Evolutionary conservation across 805 yeast species (phyloP).

Genomic region (Yarrowia sp.): DNA sequence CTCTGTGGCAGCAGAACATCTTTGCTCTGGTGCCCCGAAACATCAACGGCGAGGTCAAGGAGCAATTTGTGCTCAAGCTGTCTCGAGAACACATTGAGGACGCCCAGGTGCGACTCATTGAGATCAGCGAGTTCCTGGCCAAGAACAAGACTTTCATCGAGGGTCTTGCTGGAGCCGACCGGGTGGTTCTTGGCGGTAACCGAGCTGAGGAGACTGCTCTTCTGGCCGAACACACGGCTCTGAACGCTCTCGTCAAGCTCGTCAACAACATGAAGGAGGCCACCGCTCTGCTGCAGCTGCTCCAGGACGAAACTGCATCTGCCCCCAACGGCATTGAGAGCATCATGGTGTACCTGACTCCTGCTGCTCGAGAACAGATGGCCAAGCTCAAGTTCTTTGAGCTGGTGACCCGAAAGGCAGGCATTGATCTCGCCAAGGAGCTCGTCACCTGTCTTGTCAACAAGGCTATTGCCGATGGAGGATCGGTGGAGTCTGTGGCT

Average conservation of each 20-base stretch:
- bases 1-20: slow-evolving; percentile 77
- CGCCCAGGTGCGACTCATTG: slow-evolving; percentile 48
- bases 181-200: slow-evolving; percentile 44
- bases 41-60: slow-evolving; percentile 40
- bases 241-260: slow-evolving; percentile 76
- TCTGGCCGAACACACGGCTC: slow-evolving; percentile 91
- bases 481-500: slow-evolving; percentile 88
- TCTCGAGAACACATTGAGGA: slow-evolving; percentile 44
- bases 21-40: slow-evolving; percentile 51
- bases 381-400: slow-evolving; percentile 73
- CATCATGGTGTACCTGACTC: slow-evolving; percentile 70
- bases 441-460: slow-evolving; percentile 87
- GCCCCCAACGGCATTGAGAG: slow-evolving; percentile 61
- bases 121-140: slow-evolving; percentile 51
- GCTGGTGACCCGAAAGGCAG: slow-evolving; percentile 73
- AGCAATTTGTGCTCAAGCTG: slow-evolving; percentile 45
- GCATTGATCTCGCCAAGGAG: slow-evolving; percentile 76
- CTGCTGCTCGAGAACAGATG: slow-evolving; percentile 72
- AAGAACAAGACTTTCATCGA: slow-evolving; percentile 56
- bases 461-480: slow-evolving; percentile 88
- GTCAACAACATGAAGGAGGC: slow-evolving; percentile 86
- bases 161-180: slow-evolving; percentile 52
- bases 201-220: slow-evolving; percentile 49
- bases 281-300: slow-evolving; percentile 80
- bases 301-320: slow-evolving; percentile 67